Base-by-base conservation (phyloP, 129 eudicot genomes). In the Escallonia rubra region DNA sequence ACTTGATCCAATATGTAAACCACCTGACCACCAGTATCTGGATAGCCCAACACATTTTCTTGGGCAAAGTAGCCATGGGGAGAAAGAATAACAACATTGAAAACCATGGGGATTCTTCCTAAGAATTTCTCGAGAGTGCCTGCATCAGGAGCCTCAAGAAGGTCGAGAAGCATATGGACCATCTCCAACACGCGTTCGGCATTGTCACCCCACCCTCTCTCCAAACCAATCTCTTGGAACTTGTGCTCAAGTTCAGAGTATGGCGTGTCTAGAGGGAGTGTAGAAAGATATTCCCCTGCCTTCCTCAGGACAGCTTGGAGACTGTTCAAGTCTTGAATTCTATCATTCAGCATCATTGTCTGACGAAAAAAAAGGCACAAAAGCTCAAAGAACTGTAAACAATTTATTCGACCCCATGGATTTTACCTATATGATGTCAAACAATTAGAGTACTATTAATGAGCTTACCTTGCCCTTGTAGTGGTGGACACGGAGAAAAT, bases 31-130 rank as follows among this genome's bases (percentile, higher is more conserved):
- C 99, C 99, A 4, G 99, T 94, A 63, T 94, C 99, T 0, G 99
- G 99, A 61, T 85, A 94, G 5, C 99, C 99, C 75, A 94, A 78
- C 11, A 94, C 99, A 66, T 94, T 90, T 58, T 87, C 99, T 64
- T 94, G 99, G 72, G 99, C 99, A 71, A 94, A 94, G 83, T 94
- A 94, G 6, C 99, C 99, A 53, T 94, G 99, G 12, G 99, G 99
- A 1, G 99, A 94, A 59, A 94, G 99, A 61, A 94, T 94, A 50
- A 94, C 99, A 10, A 94, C 99, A 57, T 94, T 90, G 89, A 94
- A 94, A n/a, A 87, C 97, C 97, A 87, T 86, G 0, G 99, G 99
- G 47, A 94, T 87, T 70, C 86, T 81, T 13, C 99, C 97, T 16
- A 94, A 87, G 58, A 94, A 94, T 42, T 60, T 94, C 86, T 94